Conservation (phyloP, 2,329 filamentous ascomycete genomes). For the Colletotrichum salicis region DNA sequence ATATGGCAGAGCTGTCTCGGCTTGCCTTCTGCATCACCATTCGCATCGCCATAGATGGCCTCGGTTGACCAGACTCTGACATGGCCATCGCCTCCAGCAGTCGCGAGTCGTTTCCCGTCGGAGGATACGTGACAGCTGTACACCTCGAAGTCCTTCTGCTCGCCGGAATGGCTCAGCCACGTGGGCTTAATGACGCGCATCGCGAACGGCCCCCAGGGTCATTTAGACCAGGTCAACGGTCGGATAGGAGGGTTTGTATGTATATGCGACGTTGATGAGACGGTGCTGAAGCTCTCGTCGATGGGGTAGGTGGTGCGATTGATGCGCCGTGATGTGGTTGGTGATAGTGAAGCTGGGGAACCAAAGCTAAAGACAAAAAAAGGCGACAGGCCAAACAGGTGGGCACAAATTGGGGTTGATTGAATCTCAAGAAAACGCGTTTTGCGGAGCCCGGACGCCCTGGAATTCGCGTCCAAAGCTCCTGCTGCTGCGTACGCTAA, state of each 20-base stretch:
- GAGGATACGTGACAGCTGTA: constrained; percentile 98
- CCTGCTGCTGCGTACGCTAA: constrained; percentile 21
- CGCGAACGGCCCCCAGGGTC: constrained; percentile 23
- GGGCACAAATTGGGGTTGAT: constrained; percentile 26
- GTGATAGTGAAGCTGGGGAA: background rate
- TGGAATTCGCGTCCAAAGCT: constrained; percentile 31
- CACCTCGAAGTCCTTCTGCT: constrained; percentile 98
- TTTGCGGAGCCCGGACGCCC: constrained; percentile 30
- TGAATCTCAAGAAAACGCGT: constrained; percentile 33
- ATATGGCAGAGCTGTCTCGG: constrained; percentile 97
- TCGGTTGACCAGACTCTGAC: constrained; percentile 98
- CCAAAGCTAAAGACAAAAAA: background rate
- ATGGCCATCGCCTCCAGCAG: constrained; percentile 95
- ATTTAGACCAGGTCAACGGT: constrained; percentile 9
- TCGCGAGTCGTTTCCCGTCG: constrained; percentile 90
- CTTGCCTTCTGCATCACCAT: constrained; percentile 50
- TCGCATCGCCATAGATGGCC: constrained; percentile 77
- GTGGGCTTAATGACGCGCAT: constrained; percentile 95
- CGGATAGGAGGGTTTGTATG: background rate
- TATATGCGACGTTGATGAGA: background rate
- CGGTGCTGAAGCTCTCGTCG: background rate
- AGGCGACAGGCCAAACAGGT: background rate
- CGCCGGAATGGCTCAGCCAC: constrained; percentile 95
- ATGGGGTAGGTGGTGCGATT: background rate
- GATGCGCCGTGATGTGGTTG: background rate